Percentiles rank a stretch among this genome's conserved stretches.
Evolutionary conservation across 768 basidiomycete species (phyloP).

Genomic region (Leucogyrophana mollusca): DNA sequence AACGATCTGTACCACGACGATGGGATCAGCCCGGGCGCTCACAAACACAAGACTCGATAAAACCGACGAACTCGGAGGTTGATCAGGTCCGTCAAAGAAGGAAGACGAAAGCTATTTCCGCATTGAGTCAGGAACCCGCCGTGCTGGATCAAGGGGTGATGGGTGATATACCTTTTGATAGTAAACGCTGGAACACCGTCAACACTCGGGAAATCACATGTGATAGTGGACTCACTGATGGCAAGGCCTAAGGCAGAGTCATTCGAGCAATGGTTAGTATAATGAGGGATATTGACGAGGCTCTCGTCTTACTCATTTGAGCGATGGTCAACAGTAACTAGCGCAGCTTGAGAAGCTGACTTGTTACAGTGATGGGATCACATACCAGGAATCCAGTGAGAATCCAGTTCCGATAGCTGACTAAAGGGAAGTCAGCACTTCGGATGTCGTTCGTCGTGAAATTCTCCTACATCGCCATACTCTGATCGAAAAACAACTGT

Average conservation of each 20-base stretch:
- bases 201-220: slow-evolving; percentile 1
- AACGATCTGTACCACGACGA: slow-evolving; percentile 33
- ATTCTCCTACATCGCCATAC: slow-evolving; percentile 57
- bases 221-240: slow-evolving; percentile 28
- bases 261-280: slow-evolving; percentile 5
- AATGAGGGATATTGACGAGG: not conserved
- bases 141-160: not conserved
- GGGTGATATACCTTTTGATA: slow-evolving; percentile 44
- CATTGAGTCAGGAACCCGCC: not conserved
- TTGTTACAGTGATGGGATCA: not conserved
- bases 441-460: not conserved
- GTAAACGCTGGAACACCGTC: slow-evolving; percentile 38
- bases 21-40: not conserved
- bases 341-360: not conserved
- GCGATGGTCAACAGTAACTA: slow-evolving; percentile 47
- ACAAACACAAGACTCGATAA: not conserved
- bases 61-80: slow-evolving; percentile 41
- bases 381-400: slow-evolving; percentile 48
- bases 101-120: slow-evolving; percentile 37
- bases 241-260: slow-evolving; percentile 31
- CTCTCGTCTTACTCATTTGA: slow-evolving; percentile 47
- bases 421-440: slow-evolving; percentile 27
- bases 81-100: slow-evolving; percentile 40
- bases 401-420: slow-evolving; percentile 51
- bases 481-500: slow-evolving; percentile 55